Evolutionary conservation across 257 asterid genomes (phyloP), one percentile per base, ranked within the genome.

Genomic region (Plantago elongata): DNA sequence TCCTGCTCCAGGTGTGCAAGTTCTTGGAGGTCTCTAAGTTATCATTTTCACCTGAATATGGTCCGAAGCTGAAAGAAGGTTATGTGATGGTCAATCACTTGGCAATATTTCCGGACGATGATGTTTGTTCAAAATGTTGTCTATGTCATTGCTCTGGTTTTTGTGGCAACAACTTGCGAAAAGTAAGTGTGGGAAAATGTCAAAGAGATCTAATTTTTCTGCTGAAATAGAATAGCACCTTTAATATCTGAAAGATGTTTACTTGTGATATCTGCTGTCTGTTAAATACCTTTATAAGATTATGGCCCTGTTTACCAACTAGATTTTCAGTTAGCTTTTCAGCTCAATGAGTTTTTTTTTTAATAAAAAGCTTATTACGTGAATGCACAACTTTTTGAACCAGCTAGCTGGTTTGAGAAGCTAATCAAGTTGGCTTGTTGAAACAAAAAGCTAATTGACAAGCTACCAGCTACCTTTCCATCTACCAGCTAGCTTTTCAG

Each of bases 11-110:
- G 98, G 98, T 92, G 43, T 88, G 97, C 88, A 85, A 75, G 81
- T 93, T 93, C 75, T 78, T 93, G 93, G 97, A 93, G 85, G 99
- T 85, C 65, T 93, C 99, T 50, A 87, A 72, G 77, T 56, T 93
- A 64, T 93, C 99, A n/a, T 89, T 93, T 81, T 78, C 77, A 63
- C 84, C 70, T 50, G 91, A 93, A 69, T 93, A 76, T 69, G 99
- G 99, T 52, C 87, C 95, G 65, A 93, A 93, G 85, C 75, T 93
- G 69, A 93, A 89, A 74, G 99, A 93, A 78, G 95, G 84, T 69
- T 93, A 89, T 57, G 86, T 87, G 66, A 73, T 85, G 95, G 87
- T 79, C 62, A 84, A 89, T 71, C 95, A 89, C 70, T 71, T 82
- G 70, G 55, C 78, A 40, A 60, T 70, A 62, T 67, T 75, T 72